Conservation (phyloP, 2,329 filamentous ascomycete genomes). For the Trichoderma sp. region DNA sequence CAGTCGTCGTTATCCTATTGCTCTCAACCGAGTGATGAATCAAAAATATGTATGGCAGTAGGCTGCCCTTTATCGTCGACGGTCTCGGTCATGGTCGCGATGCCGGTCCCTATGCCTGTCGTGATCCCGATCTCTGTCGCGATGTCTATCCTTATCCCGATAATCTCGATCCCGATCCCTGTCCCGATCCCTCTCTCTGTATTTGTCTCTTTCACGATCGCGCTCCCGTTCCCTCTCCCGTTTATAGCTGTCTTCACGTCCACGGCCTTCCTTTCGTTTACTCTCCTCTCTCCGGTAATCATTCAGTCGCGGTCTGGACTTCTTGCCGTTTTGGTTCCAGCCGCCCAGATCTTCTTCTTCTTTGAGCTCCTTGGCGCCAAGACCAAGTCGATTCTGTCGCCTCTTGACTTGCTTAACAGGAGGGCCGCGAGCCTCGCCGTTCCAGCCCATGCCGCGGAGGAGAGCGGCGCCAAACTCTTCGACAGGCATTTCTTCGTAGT, state of each 20-base stretch:
- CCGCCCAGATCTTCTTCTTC: constrained; percentile 70
- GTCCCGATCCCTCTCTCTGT: constrained; percentile 30
- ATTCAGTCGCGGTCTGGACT: constrained; percentile 45
- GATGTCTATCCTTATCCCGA: constrained; percentile 6
- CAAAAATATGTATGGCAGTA: not conserved
- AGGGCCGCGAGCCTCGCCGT: constrained; percentile 58
- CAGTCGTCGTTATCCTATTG: not conserved
- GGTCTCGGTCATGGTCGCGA: constrained; percentile 21
- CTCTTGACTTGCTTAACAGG: constrained; percentile 62
- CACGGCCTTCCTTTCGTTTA: constrained; percentile 43
- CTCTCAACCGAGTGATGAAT: not conserved
- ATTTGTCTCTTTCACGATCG: constrained; percentile 36
- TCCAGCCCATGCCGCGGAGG: constrained; percentile 93
- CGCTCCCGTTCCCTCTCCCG: constrained; percentile 44
- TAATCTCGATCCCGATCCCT: constrained; percentile 6
- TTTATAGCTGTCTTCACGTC: constrained; percentile 47
- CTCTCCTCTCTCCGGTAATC: constrained; percentile 48
- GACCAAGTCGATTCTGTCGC: constrained; percentile 77
- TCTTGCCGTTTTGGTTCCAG: constrained; percentile 70
- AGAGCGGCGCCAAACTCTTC: constrained; percentile 93
- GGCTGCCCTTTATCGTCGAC: constrained; percentile 16
- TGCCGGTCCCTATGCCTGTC: constrained; percentile 11
- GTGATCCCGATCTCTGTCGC: constrained; percentile 22
- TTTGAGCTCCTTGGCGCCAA: constrained; percentile 81
- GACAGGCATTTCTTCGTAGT: constrained; percentile 85